Evolutionary conservation across 805 yeast species (phyloP).

Genomic region (Sporopachydermia lactativora): DNA sequence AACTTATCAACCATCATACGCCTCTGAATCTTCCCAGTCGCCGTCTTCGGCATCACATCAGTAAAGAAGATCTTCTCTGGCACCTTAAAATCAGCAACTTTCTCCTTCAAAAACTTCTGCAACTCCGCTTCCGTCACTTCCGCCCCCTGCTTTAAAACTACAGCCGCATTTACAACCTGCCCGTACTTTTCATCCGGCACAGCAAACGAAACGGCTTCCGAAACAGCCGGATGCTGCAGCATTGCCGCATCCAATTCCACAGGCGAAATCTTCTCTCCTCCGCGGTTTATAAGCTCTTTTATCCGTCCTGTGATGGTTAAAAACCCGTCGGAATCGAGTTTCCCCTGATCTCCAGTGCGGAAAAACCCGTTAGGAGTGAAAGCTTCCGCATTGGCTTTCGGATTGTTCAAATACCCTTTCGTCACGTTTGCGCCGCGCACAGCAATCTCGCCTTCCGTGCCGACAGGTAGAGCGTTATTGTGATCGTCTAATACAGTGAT

Average conservation of each 20-base stretch:
- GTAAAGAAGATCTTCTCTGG: slow-evolving; percentile 46
- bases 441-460: slow-evolving; percentile 53
- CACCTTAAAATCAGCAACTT: slow-evolving; percentile 43
- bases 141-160: slow-evolving; percentile 35
- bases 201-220: slow-evolving; percentile 60
- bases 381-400: slow-evolving; percentile 53
- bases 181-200: slow-evolving; percentile 57
- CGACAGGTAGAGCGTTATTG: slow-evolving; percentile 33
- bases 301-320: slow-evolving; percentile 53
- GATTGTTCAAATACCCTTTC: slow-evolving; percentile 56
- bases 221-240: slow-evolving; percentile 45
- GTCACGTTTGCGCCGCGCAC: slow-evolving; percentile 59
- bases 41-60: slow-evolving; percentile 54
- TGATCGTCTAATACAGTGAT: slow-evolving; percentile 39
- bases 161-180: slow-evolving; percentile 56
- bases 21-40: slow-evolving; percentile 68
- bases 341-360: slow-evolving; percentile 73
- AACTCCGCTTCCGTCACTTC: slow-evolving; percentile 29
- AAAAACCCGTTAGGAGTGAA: slow-evolving; percentile 49
- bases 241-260: slow-evolving; percentile 51
- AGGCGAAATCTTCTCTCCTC: slow-evolving; percentile 69
- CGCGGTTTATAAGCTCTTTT: slow-evolving; percentile 62
- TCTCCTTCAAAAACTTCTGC: slow-evolving; percentile 27
- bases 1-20: slow-evolving; percentile 41
- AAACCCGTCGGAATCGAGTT: slow-evolving; percentile 42